Evolutionary conservation across 2,329 filamentous ascomycete species (phyloP), one percentile per base, ranked within the genome.

Genomic region (Pseudopithomyces maydicus): DNA sequence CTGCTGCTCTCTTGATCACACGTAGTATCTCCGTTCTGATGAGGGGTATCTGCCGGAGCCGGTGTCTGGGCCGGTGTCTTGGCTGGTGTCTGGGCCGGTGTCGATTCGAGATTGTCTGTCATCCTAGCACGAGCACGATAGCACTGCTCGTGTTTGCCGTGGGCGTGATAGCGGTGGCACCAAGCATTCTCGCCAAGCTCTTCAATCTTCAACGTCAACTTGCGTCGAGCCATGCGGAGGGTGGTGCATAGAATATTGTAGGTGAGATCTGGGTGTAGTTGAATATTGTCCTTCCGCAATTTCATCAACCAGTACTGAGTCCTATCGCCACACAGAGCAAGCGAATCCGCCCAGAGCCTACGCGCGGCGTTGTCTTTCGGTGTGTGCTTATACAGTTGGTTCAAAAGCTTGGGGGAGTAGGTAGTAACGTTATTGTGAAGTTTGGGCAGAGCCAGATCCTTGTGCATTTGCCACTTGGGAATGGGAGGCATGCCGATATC

Each of bases 111-210:
- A 15, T 10, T 33, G 12, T 17, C 15, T 12, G 6, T 22, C 26
- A 2, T 23, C 36, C n/a, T 22, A 12, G 48, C 26, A 22, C 66
- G 62, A 12, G 48, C 26, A 22, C 66, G 62, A 56, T 74, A 74
- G 50, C 72, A 75, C n/a, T 33, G 46, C 41, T 39, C 0, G 0
- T 58, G 63, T 58, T 61, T 66, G 0, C 6, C 42, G 58, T 75
- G 72, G 55, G 70, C 59, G 47, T 75, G 72, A 32, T 75, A 75
- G 10, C 70, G 56, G 33, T 57, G 55, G 44, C 72, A 75, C 72
- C 72, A 75, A 8, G 62, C 62, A 0, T 63, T 65, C 47, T 70
- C 62, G 0, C 55, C 56, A 5, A 43, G 55, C 58, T 72, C 69
- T 43, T 75, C 72, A 26, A 69, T 68, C 61, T 69, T 72, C 17